Evolutionary conservation across 352 stramenopile species (phyloP).

Genomic region (Phytopythium mirpurense): DNA sequence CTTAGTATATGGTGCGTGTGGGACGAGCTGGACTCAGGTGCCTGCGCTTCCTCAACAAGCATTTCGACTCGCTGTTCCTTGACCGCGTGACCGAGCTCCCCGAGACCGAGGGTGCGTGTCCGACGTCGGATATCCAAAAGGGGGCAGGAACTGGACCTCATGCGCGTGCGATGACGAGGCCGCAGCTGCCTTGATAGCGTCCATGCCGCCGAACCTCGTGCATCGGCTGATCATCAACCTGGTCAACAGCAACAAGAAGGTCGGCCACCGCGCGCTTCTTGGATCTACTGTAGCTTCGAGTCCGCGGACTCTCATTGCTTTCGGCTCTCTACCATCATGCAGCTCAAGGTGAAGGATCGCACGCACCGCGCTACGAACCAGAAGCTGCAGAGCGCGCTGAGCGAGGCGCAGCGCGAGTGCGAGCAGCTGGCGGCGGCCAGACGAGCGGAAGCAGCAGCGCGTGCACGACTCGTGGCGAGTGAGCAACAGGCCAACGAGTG

Average conservation of each 20-base stretch:
- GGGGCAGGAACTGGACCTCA: neutral
- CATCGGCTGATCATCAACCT: conserved; percentile 66
- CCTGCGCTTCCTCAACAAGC: conserved; percentile 51
- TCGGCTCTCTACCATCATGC: neutral
- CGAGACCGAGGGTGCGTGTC: conserved; percentile 46
- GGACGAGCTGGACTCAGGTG: conserved; percentile 24
- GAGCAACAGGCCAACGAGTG: conserved; percentile 22
- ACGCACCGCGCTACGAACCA: conserved; percentile 26
- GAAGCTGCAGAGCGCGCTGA: conserved; percentile 23
- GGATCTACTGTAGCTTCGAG: too few species aligned
- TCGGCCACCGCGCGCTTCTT: conserved; percentile 6
- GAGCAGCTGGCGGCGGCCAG: conserved; percentile 31
- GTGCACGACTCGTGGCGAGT: conserved; percentile 24
- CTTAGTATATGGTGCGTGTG: too few species aligned
- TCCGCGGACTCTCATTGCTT: neutral
- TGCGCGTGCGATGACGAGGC: neutral
- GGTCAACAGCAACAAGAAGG: conserved; percentile 50
- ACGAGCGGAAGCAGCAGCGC: conserved; percentile 22
- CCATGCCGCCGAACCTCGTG: conserved; percentile 53
- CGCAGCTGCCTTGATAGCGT: conserved; percentile 51
- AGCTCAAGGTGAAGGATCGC: conserved; percentile 40
- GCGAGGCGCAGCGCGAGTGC: conserved; percentile 17
- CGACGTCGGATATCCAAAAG: neutral
- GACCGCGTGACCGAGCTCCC: conserved; percentile 51
- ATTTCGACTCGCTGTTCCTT: conserved; percentile 67